Conservation (phyloP, 179 eudicot genomes). For the Spinacia oleracea region DNA sequence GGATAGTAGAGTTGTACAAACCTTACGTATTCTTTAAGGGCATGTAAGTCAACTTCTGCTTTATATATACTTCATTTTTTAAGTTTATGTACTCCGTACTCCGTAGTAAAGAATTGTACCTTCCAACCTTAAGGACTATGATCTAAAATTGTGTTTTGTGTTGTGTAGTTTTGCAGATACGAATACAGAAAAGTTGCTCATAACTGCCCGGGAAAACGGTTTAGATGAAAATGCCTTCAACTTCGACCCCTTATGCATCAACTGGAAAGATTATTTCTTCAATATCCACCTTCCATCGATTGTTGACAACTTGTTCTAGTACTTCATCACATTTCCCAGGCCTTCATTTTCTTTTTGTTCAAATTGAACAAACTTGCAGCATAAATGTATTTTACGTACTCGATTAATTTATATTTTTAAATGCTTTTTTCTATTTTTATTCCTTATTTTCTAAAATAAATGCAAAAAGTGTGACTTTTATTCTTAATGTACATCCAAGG, state of each 20-base stretch:
- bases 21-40: slow-evolving; percentile 31
- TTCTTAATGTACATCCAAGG: no score
- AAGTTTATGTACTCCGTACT: no score
- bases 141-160: background rate
- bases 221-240: slow-evolving; percentile 27
- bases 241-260: slow-evolving; percentile 21
- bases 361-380: no score
- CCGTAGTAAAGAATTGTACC: no score
- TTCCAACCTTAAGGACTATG: no score
- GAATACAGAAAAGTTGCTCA: slow-evolving; percentile 21
- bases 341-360: background rate
- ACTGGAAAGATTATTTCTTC: slow-evolving; percentile 29
- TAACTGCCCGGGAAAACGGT: slow-evolving; percentile 22
- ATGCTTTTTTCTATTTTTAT: no score
- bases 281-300: slow-evolving; percentile 28
- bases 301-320: slow-evolving; percentile 23
- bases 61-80: background rate
- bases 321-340: background rate
- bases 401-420: no score
- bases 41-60: slow-evolving; percentile 17
- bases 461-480: no score
- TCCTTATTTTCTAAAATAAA: no score
- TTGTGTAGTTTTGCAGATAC: slow-evolving; percentile 19
- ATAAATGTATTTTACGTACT: no score
- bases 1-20: slow-evolving; percentile 24